These are phyloP conservation scores for Gorgonomyces haynaldii DNA, from an alignment of 192 early-diverging fungal genomes.

Conservation along the genomic window DNA sequence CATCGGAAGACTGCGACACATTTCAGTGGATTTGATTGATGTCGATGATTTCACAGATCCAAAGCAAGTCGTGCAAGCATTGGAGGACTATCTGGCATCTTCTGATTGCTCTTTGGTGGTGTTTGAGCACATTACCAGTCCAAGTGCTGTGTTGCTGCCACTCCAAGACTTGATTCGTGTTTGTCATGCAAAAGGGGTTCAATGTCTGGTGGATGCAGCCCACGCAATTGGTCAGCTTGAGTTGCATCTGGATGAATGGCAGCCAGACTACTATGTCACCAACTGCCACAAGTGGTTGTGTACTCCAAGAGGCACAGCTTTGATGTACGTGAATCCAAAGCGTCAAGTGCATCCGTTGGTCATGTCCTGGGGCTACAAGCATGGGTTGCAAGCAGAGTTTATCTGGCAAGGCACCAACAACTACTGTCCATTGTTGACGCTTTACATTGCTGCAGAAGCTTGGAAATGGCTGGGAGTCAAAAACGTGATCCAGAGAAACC, in stretches of 20 bases:
- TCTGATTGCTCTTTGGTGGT: conserved; percentile 5
- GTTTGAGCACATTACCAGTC: conserved; percentile 29
- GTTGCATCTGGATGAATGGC: conserved; percentile 13
- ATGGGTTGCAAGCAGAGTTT: conserved; percentile 18
- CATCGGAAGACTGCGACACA: not conserved
- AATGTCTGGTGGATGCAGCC: conserved; percentile 26
- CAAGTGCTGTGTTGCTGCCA: conserved; percentile 21
- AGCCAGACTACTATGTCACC: conserved; percentile 45
- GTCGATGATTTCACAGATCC: not conserved
- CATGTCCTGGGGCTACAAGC: conserved; percentile 6
- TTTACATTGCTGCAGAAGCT: conserved; percentile 8
- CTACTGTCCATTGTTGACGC: conserved; percentile 17
- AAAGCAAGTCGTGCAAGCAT: conserved; percentile 5
- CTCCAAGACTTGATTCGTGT: conserved; percentile 17
- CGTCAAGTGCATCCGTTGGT: conserved; percentile 11
- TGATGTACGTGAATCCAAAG: conserved; percentile 10
- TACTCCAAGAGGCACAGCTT: conserved; percentile 18
- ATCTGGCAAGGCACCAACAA: conserved; percentile 36
- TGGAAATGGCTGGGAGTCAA: conserved; percentile 10
- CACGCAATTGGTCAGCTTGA: conserved; percentile 26
- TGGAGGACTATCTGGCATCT: conserved; percentile 2
- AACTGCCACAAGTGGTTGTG: conserved; percentile 36
- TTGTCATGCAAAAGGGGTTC: conserved; percentile 11
- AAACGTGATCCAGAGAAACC: conserved; percentile 16
- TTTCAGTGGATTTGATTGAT: not conserved